These are phyloP conservation scores for Cladosporium sp. DNA, from an alignment of 2,329 filamentous ascomycete genomes.

Conservation along the genomic window DNA sequence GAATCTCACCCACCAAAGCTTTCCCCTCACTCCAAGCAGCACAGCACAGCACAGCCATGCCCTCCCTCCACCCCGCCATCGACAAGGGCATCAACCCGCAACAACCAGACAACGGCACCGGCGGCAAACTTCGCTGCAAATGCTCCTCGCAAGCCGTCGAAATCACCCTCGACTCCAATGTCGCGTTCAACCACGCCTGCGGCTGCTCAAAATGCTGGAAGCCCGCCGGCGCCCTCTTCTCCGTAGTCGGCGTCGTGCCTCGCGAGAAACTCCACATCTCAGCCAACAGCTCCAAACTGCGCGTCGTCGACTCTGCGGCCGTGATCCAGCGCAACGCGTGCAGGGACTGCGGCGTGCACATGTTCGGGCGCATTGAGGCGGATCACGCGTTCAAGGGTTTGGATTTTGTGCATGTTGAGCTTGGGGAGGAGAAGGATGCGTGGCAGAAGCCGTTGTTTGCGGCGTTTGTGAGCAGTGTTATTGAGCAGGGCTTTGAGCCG, in stretches of 20 bases:
- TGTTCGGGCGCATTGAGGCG: slow-evolving; percentile 65
- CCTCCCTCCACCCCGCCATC: slow-evolving; percentile 59
- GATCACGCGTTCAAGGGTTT: slow-evolving; percentile 68
- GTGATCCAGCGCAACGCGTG: slow-evolving; percentile 63
- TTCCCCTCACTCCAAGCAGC: not conserved
- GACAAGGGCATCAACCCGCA: slow-evolving; percentile 63
- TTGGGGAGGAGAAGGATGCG: slow-evolving; percentile 53
- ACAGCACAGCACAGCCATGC: slow-evolving; percentile 6
- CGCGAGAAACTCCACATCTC: slow-evolving; percentile 56
- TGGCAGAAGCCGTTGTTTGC: slow-evolving; percentile 74
- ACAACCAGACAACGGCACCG: slow-evolving; percentile 55
- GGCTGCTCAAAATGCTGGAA: slow-evolving; percentile 75
- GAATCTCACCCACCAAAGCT: not conserved
- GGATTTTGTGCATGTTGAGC: slow-evolving; percentile 68
- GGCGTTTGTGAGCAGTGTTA: slow-evolving; percentile 66
- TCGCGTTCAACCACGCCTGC: slow-evolving; percentile 69
- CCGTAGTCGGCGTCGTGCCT: slow-evolving; percentile 63
- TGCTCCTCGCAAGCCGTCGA: slow-evolving; percentile 59
- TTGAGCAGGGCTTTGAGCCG: slow-evolving; percentile 66
- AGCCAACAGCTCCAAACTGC: slow-evolving; percentile 59
- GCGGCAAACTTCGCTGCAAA: slow-evolving; percentile 63
- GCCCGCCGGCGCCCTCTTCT: slow-evolving; percentile 63
- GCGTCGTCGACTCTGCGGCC: slow-evolving; percentile 56
- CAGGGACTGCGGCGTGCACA: slow-evolving; percentile 60
- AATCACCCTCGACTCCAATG: slow-evolving; percentile 58